Conservation (phyloP, 1,139 yeast species). For the Magnusiomyces tetraspermus region DNA sequence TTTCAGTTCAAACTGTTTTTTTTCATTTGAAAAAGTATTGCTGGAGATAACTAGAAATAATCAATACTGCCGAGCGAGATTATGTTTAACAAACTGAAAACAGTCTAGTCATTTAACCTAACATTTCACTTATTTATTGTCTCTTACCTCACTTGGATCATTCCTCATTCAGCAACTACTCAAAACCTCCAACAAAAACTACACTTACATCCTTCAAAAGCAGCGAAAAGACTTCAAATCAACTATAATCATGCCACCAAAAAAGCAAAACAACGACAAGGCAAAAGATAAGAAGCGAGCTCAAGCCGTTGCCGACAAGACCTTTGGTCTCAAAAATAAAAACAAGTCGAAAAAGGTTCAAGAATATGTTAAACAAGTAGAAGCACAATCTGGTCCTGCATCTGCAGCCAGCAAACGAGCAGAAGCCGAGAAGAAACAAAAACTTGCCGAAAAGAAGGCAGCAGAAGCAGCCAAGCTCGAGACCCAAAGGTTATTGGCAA, state of each 20-base stretch:
- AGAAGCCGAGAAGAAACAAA: slow-evolving; percentile 65
- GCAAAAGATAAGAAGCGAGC: slow-evolving; percentile 58
- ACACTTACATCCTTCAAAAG: no score
- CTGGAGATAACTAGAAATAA: no score
- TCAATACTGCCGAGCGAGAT: no score
- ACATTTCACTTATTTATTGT: no score
- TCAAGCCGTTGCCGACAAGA: slow-evolving; percentile 73
- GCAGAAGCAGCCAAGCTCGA: slow-evolving; percentile 84
- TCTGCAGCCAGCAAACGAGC: slow-evolving; percentile 53
- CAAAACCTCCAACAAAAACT: no score
- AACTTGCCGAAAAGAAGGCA: slow-evolving; percentile 81
- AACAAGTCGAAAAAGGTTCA: slow-evolving; percentile 87
- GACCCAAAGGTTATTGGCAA: slow-evolving; percentile 67
- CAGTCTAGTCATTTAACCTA: no score
- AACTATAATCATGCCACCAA: slow-evolving; percentile 37
- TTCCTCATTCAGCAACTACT: no score
- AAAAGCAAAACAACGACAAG: slow-evolving; percentile 53
- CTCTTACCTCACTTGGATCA: no score
- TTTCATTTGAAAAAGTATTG: no score
- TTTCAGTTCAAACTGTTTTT: no score
- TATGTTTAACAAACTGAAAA: no score
- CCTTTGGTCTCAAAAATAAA: slow-evolving; percentile 81
- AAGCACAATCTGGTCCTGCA: slow-evolving; percentile 54
- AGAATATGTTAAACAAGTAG: slow-evolving; percentile 69
- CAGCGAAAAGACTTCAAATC: no score